A percentile compares a stretch with the other conserved stretches of the same genome.
Conservation (phyloP, 208 protist species). For the Leishmania guyanensis region DNA sequence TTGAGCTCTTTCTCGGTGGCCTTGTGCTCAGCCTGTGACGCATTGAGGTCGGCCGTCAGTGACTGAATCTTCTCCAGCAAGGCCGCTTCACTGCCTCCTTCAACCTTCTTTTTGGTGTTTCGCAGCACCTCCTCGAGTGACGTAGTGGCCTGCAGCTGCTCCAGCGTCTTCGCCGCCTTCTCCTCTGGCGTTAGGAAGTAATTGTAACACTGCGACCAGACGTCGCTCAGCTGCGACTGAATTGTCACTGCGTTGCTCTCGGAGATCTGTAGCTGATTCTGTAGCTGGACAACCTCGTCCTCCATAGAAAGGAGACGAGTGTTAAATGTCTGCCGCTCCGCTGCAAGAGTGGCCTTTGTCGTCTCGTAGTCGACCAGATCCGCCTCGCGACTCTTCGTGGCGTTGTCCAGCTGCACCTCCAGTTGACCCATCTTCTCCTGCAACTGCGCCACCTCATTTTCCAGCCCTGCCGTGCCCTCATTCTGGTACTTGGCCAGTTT, state of each 20-base stretch:
- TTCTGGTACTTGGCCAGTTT: conserved; percentile 85
- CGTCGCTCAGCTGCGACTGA: conserved; percentile 50
- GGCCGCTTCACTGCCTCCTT: conserved; percentile 34
- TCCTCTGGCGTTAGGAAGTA: conserved; percentile 44
- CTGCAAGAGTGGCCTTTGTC: conserved; percentile 42
- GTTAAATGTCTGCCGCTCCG: conserved; percentile 48
- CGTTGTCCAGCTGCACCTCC: conserved; percentile 78
- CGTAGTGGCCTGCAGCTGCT: conserved; percentile 43
- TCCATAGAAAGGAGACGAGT: conserved; percentile 47
- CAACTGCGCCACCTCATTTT: conserved; percentile 68
- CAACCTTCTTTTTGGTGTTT: conserved; percentile 23
- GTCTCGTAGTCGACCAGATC: conserved; percentile 76
- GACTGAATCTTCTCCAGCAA: conserved; percentile 47
- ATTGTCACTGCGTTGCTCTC: conserved; percentile 52
- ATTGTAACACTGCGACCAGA: conserved; percentile 55
- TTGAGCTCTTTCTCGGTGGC: conserved; percentile 39
- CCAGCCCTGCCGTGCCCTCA: conserved; percentile 60
- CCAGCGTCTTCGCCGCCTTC: conserved; percentile 25
- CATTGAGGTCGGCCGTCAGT: conserved; percentile 40
- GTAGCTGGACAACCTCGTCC: conserved; percentile 61
- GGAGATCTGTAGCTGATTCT: conserved; percentile 71
- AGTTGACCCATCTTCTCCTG: conserved; percentile 70
- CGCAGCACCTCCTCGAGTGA: conserved; percentile 59
- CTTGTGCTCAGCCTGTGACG: conserved; percentile 44
- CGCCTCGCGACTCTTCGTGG: conserved; percentile 67